phyloP scores from a whole-genome alignment of 345 rosid genomes.

The Eucalyptus sp. region DNA sequence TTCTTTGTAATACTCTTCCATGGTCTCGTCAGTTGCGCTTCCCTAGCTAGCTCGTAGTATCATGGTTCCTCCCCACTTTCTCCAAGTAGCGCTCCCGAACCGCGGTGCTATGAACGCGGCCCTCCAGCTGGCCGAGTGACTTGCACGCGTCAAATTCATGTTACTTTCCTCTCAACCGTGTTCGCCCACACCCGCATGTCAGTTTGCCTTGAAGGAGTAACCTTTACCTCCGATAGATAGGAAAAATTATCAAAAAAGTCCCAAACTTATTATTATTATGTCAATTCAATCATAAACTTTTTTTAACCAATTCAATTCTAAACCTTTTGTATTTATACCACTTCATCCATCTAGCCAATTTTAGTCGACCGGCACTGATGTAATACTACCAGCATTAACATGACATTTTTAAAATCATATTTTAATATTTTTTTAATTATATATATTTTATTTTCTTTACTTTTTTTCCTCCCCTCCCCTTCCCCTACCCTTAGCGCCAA shows the following conservation, averaged over 20 bases:
- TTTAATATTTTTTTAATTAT: too few relatives aligned
- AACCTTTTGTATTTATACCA: too few relatives aligned
- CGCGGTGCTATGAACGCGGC: constrained; percentile 54
- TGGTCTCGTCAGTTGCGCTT: not conserved
- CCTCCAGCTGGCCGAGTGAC: constrained; percentile 44
- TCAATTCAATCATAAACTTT: too few relatives aligned
- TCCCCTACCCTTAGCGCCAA: too few relatives aligned
- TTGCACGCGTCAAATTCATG: constrained; percentile 30
- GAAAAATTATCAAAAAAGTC: too few relatives aligned
- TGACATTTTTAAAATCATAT: too few relatives aligned
- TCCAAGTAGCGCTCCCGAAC: constrained; percentile 21
- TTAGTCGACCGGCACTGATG: rapidly evolving
- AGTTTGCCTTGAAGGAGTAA: constrained; percentile 3
- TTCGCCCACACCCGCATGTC: constrained; percentile 29
- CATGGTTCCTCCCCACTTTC: constrained; percentile 9
- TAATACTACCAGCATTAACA: rapidly evolving
- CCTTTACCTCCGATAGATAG: constrained; percentile 24
- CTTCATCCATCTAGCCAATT: rapidly evolving
- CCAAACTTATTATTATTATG: rapidly evolving
- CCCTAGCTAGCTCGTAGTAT: not conserved
- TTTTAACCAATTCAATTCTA: rapidly evolving
- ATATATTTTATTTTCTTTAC: too few relatives aligned
- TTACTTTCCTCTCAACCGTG: constrained; percentile 29
- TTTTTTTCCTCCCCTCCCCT: rapidly evolving
- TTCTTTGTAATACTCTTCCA: not conserved